These are phyloP conservation scores for Aspergillus ochraceus DNA, from an alignment of 2,329 filamentous ascomycete species.

Conservation along the genomic window DNA sequence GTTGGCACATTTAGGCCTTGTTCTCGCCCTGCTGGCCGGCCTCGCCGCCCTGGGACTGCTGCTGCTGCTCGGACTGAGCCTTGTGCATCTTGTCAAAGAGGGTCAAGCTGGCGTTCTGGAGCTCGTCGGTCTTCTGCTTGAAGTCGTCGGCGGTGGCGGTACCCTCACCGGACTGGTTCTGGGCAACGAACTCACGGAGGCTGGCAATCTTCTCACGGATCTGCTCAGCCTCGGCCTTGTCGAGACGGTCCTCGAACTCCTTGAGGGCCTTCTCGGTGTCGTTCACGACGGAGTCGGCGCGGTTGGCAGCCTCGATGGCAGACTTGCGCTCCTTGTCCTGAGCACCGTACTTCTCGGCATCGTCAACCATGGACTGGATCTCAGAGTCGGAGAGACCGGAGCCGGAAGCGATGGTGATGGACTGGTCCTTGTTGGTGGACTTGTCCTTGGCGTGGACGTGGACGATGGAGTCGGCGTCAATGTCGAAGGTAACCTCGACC, in stretches of 20 bases:
- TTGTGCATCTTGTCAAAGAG: conserved; percentile 99
- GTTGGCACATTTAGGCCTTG: conserved; percentile 58
- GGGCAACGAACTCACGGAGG: conserved; percentile 86
- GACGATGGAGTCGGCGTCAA: conserved; percentile 96
- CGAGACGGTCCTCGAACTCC: conserved; percentile 92
- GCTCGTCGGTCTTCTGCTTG: conserved; percentile 98
- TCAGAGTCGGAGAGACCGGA: conserved; percentile 93
- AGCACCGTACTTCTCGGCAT: conserved; percentile 95
- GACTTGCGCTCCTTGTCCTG: conserved; percentile 95
- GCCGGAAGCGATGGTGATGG: conserved; percentile 96
- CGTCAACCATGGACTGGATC: conserved; percentile 96
- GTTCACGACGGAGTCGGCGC: conserved; percentile 91
- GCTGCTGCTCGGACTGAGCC: conserved; percentile 70
- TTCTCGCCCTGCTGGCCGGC: conserved; percentile 58
- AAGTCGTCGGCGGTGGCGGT: conserved; percentile 84
- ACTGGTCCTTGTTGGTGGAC: conserved; percentile 99
- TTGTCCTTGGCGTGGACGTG: conserved; percentile 99
- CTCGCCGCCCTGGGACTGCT: conserved; percentile 50
- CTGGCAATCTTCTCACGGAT: conserved; percentile 90
- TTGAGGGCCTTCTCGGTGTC: conserved; percentile 98
- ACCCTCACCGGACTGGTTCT: conserved; percentile 92
- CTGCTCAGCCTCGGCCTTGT: conserved; percentile 90
- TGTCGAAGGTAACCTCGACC: conserved; percentile 97
- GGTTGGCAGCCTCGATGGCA: conserved; percentile 95
- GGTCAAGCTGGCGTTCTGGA: conserved; percentile 92